Evolutionary conservation across 257 asterid species (phyloP), one percentile per base, ranked within the genome.

Genomic region (Linaria vulgaris): DNA sequence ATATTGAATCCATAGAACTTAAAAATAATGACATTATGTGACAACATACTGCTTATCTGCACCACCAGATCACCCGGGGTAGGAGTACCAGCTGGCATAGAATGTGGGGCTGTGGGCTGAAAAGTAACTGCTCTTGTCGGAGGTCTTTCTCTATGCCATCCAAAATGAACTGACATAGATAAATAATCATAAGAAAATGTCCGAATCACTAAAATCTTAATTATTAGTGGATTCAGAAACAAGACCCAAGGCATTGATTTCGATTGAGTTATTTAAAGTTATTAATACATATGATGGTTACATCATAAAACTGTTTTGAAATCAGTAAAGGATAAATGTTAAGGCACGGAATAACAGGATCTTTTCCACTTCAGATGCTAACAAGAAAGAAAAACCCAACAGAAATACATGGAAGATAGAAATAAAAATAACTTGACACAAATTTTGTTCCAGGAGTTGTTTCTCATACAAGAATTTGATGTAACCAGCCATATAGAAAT

Each of bases 101-200:
- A 27, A 27, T 27, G 3, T 27, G 34, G 34, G 6, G 34, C 34
- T 3, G 34, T 27, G 34, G 34, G 61, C 45, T 62, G 79, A 52
- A 65, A 72, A 61, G 24, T 76, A 39, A 72, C 68, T 12, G 58
- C 60, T 52, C 9, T 66, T 38, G 72, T 20, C 7, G 64, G 79
- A 69, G 74, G 67, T 66, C 79, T 79, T 47, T 72, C 84, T 8
- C 62, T 49, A 31, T 79, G 72, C 55, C 81, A 74, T 67, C 60
- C 79, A 62, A 56, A 69, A 67, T 72, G 69, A 63, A 77, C 79
- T 72, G 54, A 64, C 51, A 68, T n/a, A 68, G 63, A 27, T 46
- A 45, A 63, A 57, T 50, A 59, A 55, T 45, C 64, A 61, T 34
- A 25, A 70, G 30, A 47, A 39, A 37, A 39, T 49, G 27, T 59